These are phyloP conservation scores for Anthracocystis walkeri DNA, from an alignment of 1,284 basidiomycete species.

Conservation along the genomic window DNA sequence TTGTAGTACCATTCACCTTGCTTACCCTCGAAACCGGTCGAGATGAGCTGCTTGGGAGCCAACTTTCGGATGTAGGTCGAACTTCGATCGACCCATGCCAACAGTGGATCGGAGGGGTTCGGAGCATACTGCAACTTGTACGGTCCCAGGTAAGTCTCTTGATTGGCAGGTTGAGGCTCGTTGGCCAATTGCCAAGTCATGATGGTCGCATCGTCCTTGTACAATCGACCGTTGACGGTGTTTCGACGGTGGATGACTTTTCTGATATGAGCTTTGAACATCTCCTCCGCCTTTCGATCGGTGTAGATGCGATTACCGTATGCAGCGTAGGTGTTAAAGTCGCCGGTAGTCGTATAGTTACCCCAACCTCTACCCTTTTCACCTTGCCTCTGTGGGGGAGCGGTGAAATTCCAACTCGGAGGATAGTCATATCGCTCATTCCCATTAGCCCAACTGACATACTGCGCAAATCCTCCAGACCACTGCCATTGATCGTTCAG, in stretches of 20 bases:
- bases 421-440: slow-evolving; percentile 50
- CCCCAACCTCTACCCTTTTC: slow-evolving; percentile 41
- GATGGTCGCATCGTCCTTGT: slow-evolving; percentile 57
- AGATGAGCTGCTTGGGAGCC: slow-evolving; percentile 54
- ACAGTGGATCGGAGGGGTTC: slow-evolving; percentile 24
- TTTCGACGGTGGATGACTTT: slow-evolving; percentile 51
- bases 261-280: slow-evolving; percentile 34
- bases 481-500: slow-evolving; percentile 49
- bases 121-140: slow-evolving; percentile 23
- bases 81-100: slow-evolving; percentile 42
- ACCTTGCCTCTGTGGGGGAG: slow-evolving; percentile 37
- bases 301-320: slow-evolving; percentile 53
- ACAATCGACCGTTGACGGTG: slow-evolving; percentile 49
- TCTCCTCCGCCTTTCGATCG: slow-evolving; percentile 20
- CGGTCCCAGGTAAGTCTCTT: neutral
- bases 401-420: slow-evolving; percentile 41
- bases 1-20: slow-evolving; percentile 57
- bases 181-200: slow-evolving; percentile 61
- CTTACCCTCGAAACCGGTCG: slow-evolving; percentile 57
- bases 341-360: slow-evolving; percentile 45
- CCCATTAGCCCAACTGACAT: slow-evolving; percentile 50
- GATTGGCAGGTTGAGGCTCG: slow-evolving; percentile 45
- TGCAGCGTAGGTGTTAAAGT: slow-evolving; percentile 22
- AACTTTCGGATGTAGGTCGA: slow-evolving; percentile 45
- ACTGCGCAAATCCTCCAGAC: slow-evolving; percentile 38